These are phyloP conservation scores for Pythium utonaiense DNA, from an alignment of 352 stramenopile genomes.

Conservation along the genomic window DNA sequence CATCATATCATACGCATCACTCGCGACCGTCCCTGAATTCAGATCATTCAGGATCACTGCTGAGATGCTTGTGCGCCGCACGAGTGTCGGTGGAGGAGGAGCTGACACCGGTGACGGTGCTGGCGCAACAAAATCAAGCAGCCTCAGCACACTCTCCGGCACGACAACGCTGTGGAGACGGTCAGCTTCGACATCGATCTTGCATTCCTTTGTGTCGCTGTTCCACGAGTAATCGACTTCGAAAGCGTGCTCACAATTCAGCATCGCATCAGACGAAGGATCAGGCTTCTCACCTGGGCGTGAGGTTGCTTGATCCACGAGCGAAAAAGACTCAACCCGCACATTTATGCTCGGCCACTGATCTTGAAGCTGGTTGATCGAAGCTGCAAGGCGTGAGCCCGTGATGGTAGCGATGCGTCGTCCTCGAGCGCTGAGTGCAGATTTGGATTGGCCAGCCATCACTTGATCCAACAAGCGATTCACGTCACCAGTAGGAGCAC, in stretches of 20 bases:
- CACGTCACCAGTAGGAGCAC: neutral
- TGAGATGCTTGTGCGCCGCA: conserved; percentile 44
- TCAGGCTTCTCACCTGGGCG: conserved; percentile 3
- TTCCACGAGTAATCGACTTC: conserved; percentile 65
- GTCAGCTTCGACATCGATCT: conserved; percentile 47
- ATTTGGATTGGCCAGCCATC: neutral
- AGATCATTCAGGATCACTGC: conserved; percentile 32
- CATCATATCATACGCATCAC: conserved; percentile 33
- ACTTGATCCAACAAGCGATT: neutral
- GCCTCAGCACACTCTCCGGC: conserved; percentile 36
- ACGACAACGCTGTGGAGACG: conserved; percentile 54
- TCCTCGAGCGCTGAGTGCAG: neutral
- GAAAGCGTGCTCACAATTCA: conserved; percentile 39
- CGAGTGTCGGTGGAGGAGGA: conserved; percentile 5
- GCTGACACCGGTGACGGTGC: neutral
- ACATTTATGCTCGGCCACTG: conserved; percentile 41
- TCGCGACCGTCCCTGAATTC: neutral
- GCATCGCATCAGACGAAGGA: conserved; percentile 15
- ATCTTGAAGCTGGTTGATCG: conserved; percentile 34
- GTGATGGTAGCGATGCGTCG: conserved; percentile 1
- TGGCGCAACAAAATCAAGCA: conserved; percentile 51
- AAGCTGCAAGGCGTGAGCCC: conserved; percentile 7
- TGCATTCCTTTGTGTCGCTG: conserved; percentile 31
- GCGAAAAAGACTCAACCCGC: conserved; percentile 34
- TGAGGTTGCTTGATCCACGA: conserved; percentile 36